phyloP scores from a whole-genome alignment of 192 early-diverging fungal genomes.

The Gamsiella multidivaricata region DNA sequence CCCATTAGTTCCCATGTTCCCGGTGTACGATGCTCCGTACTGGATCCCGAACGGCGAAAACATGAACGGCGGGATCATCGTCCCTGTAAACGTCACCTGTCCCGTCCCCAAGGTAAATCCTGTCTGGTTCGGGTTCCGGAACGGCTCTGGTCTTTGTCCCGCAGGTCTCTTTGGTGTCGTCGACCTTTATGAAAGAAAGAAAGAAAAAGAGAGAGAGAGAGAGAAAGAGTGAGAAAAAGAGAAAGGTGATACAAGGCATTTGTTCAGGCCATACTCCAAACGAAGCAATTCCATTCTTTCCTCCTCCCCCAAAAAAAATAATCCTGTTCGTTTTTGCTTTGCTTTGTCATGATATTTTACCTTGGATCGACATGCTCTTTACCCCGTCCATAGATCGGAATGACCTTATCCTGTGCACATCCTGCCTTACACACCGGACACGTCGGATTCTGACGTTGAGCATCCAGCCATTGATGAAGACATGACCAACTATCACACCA shows the following conservation, averaged over 20 bases:
- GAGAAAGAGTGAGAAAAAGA: too few species aligned
- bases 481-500: slow-evolving; percentile 74
- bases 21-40: slow-evolving; percentile 71
- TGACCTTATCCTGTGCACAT: slow-evolving; percentile 85
- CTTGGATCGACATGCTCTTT: slow-evolving; percentile 81
- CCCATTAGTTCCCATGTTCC: slow-evolving; percentile 37
- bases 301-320: neutral
- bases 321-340: neutral
- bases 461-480: slow-evolving; percentile 80
- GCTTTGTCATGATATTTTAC: slow-evolving; percentile 51
- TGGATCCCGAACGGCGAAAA: slow-evolving; percentile 76
- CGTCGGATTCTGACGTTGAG: slow-evolving; percentile 73
- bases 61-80: slow-evolving; percentile 70
- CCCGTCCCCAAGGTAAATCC: slow-evolving; percentile 61
- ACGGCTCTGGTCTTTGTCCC: slow-evolving; percentile 79
- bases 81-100: slow-evolving; percentile 67
- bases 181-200: slow-evolving; percentile 21
- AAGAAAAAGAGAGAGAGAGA: neutral
- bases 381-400: slow-evolving; percentile 85
- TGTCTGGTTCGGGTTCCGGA: slow-evolving; percentile 65
- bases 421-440: slow-evolving; percentile 90
- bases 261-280: too few species aligned
- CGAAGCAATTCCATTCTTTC: too few species aligned
- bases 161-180: slow-evolving; percentile 78
- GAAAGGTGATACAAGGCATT: too few species aligned